phyloP scores from a whole-genome alignment of 2,329 filamentous ascomycete genomes.

The Fusarium drepaniforme region DNA sequence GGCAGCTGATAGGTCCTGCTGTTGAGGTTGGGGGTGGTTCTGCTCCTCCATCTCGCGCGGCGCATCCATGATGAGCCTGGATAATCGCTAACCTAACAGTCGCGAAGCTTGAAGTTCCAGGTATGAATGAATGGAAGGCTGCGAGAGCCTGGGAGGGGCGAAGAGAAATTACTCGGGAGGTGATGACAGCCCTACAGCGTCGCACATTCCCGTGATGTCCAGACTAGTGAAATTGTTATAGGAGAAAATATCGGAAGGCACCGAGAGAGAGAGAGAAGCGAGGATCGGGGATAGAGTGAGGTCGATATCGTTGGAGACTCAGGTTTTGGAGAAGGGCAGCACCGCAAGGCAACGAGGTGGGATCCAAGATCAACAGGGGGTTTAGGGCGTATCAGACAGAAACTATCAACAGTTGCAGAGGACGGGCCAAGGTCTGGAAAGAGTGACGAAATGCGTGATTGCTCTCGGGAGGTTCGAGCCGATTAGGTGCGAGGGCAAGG shows the following conservation, averaged over 20 bases:
- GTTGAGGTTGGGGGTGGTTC: conserved; percentile 12
- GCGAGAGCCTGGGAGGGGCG: conserved; percentile 5
- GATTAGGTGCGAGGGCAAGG: background rate
- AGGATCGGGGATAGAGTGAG: too few relatives aligned
- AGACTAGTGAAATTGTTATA: background rate
- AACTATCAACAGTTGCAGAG: conserved; percentile 14
- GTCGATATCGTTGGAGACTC: conserved; percentile 21
- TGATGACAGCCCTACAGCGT: conserved; percentile 28
- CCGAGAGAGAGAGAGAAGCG: too few relatives aligned
- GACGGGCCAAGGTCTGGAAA: conserved; percentile 5
- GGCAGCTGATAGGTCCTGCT: conserved; percentile 6
- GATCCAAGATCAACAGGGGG: conserved; percentile 26
- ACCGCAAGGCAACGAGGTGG: background rate
- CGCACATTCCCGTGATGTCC: conserved; percentile 36
- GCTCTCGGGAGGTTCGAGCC: conserved; percentile 4
- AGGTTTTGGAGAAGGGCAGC: conserved; percentile 9
- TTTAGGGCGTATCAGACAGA: conserved; percentile 2
- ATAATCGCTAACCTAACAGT: conserved; percentile 34
- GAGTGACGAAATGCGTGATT: conserved; percentile 29
- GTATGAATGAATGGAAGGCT: conserved; percentile 9
- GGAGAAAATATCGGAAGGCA: background rate
- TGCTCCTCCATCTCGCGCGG: conserved; percentile 28
- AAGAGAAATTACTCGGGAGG: conserved; percentile 18
- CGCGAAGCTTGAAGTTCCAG: conserved; percentile 13
- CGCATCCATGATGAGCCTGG: conserved; percentile 39